A percentile compares a stretch with the other conserved stretches of the same genome.
These are phyloP conservation scores for Malus domestica DNA, from an alignment of 306 rosid species.

Conservation along the genomic window ASM211411v1 NC_041793.1:6875501-6876000, in stretches of 20 bases:
- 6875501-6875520: slow-evolving; percentile 67
- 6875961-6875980: too few relatives aligned
- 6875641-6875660: slow-evolving; percentile 14
- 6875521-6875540: slow-evolving; percentile 73
- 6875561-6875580: slow-evolving; percentile 61
- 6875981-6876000: too few relatives aligned
- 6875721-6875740: neutral
- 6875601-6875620: slow-evolving; percentile 65
- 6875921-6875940: too few relatives aligned
- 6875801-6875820: too few relatives aligned
- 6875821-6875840: neutral
- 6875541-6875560: slow-evolving; percentile 83
- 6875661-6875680: slow-evolving; percentile 32
- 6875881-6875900: neutral
- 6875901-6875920: neutral
- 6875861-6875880: neutral
- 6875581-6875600: slow-evolving; percentile 45
- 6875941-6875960: too few relatives aligned
- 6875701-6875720: neutral
- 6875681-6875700: neutral
- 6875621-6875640: slow-evolving; percentile 34
- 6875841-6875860: neutral
- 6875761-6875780: neutral
- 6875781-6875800: neutral
- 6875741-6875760: neutral